phyloP scores from a whole-genome alignment of 306 rosid species.

The Glycine soja region DNA sequence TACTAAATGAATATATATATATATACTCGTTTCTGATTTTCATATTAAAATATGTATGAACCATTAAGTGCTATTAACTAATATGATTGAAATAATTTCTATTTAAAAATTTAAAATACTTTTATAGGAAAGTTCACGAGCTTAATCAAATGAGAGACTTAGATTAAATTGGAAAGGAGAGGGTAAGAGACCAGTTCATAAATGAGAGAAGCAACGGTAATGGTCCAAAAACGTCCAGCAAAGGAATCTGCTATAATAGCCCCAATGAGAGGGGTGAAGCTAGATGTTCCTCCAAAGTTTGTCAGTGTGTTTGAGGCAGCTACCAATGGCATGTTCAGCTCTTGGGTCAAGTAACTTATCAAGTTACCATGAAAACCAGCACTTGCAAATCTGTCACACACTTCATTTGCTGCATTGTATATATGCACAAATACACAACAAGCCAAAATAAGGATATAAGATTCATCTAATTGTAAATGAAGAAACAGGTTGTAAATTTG shows the following conservation, averaged over 20 bases:
- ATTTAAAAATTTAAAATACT: neutral
- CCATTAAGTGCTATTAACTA: no score
- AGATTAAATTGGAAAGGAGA: neutral
- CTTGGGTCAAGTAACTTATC: constrained; percentile 73
- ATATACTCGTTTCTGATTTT: no score
- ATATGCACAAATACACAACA: neutral
- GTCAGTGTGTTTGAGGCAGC: constrained; percentile 83
- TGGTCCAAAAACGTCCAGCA: constrained; percentile 84
- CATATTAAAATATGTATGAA: no score
- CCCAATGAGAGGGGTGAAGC: constrained; percentile 75
- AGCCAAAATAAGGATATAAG: neutral
- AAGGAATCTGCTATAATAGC: constrained; percentile 80
- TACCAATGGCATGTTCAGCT: constrained; percentile 76
- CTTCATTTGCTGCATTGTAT: constrained; percentile 67
- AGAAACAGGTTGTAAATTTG: no score
- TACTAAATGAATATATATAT: no score
- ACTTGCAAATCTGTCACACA: constrained; percentile 78
- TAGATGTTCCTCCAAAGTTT: constrained; percentile 74
- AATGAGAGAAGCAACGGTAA: constrained; percentile 61
- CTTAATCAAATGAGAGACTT: neutral
- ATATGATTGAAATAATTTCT: no score
- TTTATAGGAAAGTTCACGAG: neutral
- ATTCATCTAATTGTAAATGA: no score
- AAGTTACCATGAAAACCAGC: constrained; percentile 72
- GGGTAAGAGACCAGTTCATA: constrained; percentile 64